Base-by-base conservation (phyloP, 1,284 basidiomycete species). In the Lentinula novae-zelandiae region DNA sequence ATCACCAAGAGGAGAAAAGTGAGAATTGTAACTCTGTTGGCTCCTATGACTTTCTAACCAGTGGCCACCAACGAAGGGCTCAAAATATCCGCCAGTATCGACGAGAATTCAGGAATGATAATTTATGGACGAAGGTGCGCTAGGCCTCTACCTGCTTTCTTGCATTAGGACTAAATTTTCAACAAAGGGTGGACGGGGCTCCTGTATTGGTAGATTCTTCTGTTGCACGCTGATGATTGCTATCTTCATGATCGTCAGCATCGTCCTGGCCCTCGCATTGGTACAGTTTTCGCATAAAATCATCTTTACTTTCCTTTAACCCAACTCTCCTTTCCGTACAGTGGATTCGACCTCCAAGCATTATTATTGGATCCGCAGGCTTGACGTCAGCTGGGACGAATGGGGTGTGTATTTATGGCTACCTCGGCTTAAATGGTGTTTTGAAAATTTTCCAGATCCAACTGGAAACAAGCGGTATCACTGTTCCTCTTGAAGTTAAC, bases 331-430 rank as follows among this genome's bases (percentile, higher is more conserved):
- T 50, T 34, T 62, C n/a, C 44, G n/a, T n/a, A 5, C 44, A 95
- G 93, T 95, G 87, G 84, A 80, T 92, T 56, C 83, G 86, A 34
- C 93, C 93, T 5, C 93, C 93, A 0, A 83, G 85, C 63, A 76
- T 95, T 59, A 70, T 73, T n/a, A 78, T 95, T 62, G 85, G 88
- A 51, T 71, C 74, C 49, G 82, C 89, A 33, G 71, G 78, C 17
- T 61, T 78, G n/a, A 55, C 40, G n/a, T 48, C 39, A 36, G 64
- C 79, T 66, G 66, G 73, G 64, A 72, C 71, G 64, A 71, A 72
- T 58, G 75, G 73, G 64, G 62, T 65, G 56, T 58, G 85, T 86
- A 63, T 73, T 63, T 67, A 9, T 72, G 27, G 27, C 27, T 27
- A 27, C 27, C 27, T 27, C 27, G 27, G 27, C 27, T 27, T 4